These are phyloP conservation scores for Geranomyces michiganensis DNA, from an alignment of 192 early-diverging fungal genomes.

Conservation along the genomic window DNA sequence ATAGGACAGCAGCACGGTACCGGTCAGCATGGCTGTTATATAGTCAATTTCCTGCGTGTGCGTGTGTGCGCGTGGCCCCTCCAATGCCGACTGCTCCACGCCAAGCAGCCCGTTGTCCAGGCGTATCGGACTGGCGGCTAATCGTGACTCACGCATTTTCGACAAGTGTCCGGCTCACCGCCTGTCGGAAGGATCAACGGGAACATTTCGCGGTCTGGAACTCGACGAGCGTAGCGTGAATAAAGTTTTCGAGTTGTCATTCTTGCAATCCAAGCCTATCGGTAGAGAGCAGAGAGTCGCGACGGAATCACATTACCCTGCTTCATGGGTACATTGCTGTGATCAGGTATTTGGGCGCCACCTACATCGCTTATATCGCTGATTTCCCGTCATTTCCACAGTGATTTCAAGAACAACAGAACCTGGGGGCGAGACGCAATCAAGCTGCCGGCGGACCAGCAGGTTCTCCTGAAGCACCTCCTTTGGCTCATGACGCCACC, in stretches of 20 bases:
- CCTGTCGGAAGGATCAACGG: background rate
- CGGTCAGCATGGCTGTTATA: too few species aligned
- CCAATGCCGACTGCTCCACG: too few species aligned
- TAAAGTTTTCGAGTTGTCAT: too few species aligned
- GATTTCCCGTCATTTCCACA: conserved; percentile 1
- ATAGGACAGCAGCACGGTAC: too few species aligned
- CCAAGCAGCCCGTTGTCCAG: too few species aligned
- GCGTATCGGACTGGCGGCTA: background rate
- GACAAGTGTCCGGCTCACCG: background rate
- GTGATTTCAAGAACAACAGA: conserved; percentile 16
- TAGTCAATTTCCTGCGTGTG: too few species aligned
- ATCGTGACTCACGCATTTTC: conserved; percentile 10
- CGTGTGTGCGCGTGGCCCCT: too few species aligned
- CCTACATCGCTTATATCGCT: too few species aligned
- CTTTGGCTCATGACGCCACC: background rate
- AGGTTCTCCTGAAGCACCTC: background rate
- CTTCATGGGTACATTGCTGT: conserved; percentile 6
- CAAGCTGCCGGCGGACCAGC: conserved; percentile 8
- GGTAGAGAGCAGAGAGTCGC: conserved; percentile 7
- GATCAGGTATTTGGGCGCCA: conserved; percentile 17
- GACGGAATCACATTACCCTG: conserved; percentile 7
- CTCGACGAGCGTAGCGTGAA: background rate
- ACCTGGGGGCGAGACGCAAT: conserved; percentile 5
- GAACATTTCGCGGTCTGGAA: background rate
- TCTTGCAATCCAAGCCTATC: too few species aligned